Percentiles rank a stretch among this genome's conserved stretches.
Conservation (phyloP, 805 yeast genomes). For the Saccharomycopsis lassenensis region DNA sequence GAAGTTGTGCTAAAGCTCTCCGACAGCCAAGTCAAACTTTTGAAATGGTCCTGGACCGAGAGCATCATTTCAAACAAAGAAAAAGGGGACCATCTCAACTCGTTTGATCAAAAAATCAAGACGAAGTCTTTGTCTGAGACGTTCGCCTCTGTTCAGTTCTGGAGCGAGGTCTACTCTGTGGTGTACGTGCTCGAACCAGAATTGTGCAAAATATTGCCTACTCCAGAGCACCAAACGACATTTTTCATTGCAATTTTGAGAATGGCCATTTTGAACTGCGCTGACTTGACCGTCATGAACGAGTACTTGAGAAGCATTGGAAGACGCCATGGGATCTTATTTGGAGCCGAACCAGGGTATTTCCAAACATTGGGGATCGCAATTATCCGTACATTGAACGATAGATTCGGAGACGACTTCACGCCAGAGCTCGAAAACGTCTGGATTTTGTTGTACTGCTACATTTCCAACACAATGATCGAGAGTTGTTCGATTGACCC, state of each 20-base stretch:
- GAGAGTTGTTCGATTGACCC: slow-evolving; percentile 21
- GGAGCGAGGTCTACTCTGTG: slow-evolving; percentile 16
- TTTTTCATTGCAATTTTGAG: slow-evolving; percentile 18
- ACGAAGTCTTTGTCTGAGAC: slow-evolving; percentile 10
- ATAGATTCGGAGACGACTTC: slow-evolving; percentile 17
- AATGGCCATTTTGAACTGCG: slow-evolving; percentile 16
- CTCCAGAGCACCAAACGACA: slow-evolving; percentile 17
- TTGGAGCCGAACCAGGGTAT: slow-evolving; percentile 18
- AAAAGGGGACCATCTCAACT: slow-evolving; percentile 1
- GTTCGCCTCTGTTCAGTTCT: slow-evolving; percentile 17
- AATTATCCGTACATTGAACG: slow-evolving; percentile 16
- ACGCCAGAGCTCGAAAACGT: slow-evolving; percentile 18
- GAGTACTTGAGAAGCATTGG: slow-evolving; percentile 18
- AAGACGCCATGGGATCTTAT: slow-evolving; percentile 18
- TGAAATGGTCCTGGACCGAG: slow-evolving; percentile 18
- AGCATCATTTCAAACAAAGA: slow-evolving; percentile 7
- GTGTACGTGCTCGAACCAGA: slow-evolving; percentile 14
- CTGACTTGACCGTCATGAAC: slow-evolving; percentile 16
- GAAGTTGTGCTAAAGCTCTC: slow-evolving; percentile 8
- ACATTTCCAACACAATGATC: slow-evolving; percentile 23
- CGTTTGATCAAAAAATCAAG: slow-evolving; percentile 6
- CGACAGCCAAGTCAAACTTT: slow-evolving; percentile 10
- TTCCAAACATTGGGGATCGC: slow-evolving; percentile 19
- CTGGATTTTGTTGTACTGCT: slow-evolving; percentile 23
- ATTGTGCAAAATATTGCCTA: slow-evolving; percentile 13